Base-by-base conservation (phyloP, 768 basidiomycete species). In the Suillus subalutaceus region DNA sequence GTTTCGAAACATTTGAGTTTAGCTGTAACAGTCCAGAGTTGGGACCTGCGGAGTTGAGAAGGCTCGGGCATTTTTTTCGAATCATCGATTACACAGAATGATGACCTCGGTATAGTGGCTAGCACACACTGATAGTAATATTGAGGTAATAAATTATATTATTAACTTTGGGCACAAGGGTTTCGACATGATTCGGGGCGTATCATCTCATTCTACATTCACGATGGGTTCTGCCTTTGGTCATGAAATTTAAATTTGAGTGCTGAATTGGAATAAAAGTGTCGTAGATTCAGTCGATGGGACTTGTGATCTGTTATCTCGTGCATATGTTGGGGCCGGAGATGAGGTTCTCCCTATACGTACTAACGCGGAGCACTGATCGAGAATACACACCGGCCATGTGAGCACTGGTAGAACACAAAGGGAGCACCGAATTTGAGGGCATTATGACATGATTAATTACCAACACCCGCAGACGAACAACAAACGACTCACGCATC, bases 1-100 rank as follows among this genome's bases (percentile, higher is more conserved):
- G 20, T 56, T 56, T 56, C 55, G 55, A 56, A 56, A 56, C 20
- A 18, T 59, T 59, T 59, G 38, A 59, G 58, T 59, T 59, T 59
- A 41, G 32, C 30, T 7, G 52, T 30, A 20, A 41, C 32, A n/a
- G 37, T 23, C 4, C 35, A 56, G 20, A 38, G 37, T 57, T 56
- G 9, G 37, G 40, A 41, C 55, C 20, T 58, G 57, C 58, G 58
- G 38, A 40, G 23, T 59, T 59, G 58, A 18, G 16, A 40, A 40
- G 58, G 38, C 38, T 26, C 15, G 16, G 58, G 4, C 38, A 23
- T 4, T 7, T 58, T 26, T 23, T 15, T 23, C 32, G 16, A 18
- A 30, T 52, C 52, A 26, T 52, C 55, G 56, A 57, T 57, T 38
- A 53, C 26, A 30, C 26, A 23, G 35, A 56, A 56, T 20, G 20